Conservation (phyloP, 257 asterid species). For the Nicotiana benthamiana region DNA sequence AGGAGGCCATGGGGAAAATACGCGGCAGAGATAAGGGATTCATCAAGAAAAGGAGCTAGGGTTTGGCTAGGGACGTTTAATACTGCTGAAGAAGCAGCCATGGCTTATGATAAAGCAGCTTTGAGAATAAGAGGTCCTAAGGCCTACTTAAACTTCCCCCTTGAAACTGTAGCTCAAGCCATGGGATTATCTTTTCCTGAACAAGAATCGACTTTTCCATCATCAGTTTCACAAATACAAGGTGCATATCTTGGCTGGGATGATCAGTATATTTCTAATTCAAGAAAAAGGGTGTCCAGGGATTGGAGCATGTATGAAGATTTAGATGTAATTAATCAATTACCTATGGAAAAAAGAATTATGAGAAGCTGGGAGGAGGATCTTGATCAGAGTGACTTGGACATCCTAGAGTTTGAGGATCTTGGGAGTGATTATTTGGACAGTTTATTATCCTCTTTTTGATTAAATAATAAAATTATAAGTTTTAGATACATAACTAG, state of each 20-base stretch:
- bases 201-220: not conserved
- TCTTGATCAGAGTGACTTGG: conserved; percentile 3
- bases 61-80: conserved; percentile 72
- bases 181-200: conserved; percentile 21
- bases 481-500: not conserved
- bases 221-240: not conserved
- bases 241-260: not conserved
- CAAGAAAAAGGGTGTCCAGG: conserved; percentile 18
- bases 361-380: conserved; percentile 14
- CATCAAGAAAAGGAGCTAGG: conserved; percentile 56
- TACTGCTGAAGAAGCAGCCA: conserved; percentile 72
- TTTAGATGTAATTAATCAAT: not conserved
- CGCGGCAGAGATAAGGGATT: conserved; percentile 78
- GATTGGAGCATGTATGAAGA: conserved; percentile 19
- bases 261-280: not conserved
- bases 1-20: conserved; percentile 78
- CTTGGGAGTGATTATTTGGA: conserved; percentile 57
- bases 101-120: conserved; percentile 79
- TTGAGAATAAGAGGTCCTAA: conserved; percentile 58
- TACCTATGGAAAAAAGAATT: conserved; percentile 17
- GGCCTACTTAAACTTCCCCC: conserved; percentile 53
- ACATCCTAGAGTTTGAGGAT: conserved; percentile 46
- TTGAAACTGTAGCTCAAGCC: conserved; percentile 24
- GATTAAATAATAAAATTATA: not conserved
- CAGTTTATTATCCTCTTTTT: conserved; percentile 31